Base-by-base conservation (phyloP, 225 moss, liverwort and hornwort species). In the Climacium dendroides region DNA sequence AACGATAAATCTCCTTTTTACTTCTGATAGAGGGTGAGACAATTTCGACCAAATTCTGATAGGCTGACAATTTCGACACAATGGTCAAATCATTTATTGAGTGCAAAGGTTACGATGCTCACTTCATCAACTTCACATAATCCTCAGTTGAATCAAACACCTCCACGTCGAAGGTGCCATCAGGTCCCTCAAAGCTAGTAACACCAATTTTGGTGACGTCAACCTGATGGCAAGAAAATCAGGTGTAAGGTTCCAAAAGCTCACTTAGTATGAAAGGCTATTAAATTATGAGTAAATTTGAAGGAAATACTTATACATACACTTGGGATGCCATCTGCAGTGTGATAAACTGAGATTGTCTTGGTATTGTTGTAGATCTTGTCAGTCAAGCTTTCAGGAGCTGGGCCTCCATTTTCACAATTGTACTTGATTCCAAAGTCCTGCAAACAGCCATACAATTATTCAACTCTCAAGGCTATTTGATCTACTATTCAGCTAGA, bases 391-490 rank as follows among this genome's bases (percentile, higher is more conserved):
- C 93, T 85, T 87, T 99, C 99, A 61, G 95, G 92, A 90, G 99
- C 99, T 72, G 99, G 99, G 34, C 99, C 99, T 87, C 99, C 99
- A 87, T 99, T 99, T 65, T 99, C 99, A 78, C 97, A 93, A 83
- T 99, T 99, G 95, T 99, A 99, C 88, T 99, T 99, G 88, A 99
- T 96, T 88, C 99, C 99, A 67, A 99, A 99, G 85, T 99, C 99
- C 95, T 97, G 87, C 67, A 92, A 85, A 72, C 50, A 81, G 64
- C 30, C 73, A 79, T 17, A 63, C 23, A 83, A 63, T 22, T 59
- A 72, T 26, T 87, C 83, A 85, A 45, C 37, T 74, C 67, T 58
- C 79, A 41, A 75, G 48, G 26, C 28, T 15, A 30, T 26, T 30
- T 39, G 19, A n/a, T 71, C 57, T 71, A 37, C 35, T n/a, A 32